Evolutionary conservation across 1,284 basidiomycete genomes (phyloP).

Genomic region (Marasmius oreades): DNA sequence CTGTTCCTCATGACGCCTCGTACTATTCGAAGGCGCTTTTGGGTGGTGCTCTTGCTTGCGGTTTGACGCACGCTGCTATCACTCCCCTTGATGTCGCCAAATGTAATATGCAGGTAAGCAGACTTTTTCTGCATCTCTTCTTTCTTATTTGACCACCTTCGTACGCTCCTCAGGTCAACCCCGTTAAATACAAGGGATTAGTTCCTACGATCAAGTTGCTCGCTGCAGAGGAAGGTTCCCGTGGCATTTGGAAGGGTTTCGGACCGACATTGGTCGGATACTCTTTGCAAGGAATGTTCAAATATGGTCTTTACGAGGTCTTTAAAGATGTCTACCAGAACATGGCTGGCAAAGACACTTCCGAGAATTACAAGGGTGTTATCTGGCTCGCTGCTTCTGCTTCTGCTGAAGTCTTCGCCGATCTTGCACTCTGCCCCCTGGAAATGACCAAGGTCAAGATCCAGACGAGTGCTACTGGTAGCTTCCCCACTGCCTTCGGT

Average conservation of each 20-base stretch:
- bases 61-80: constrained; percentile 90
- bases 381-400: constrained; percentile 96
- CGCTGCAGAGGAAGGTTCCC: constrained; percentile 77
- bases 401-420: constrained; percentile 94
- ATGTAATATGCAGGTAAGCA: constrained; percentile 94
- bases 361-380: constrained; percentile 84
- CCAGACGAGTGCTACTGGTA: constrained; percentile 68
- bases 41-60: constrained; percentile 90
- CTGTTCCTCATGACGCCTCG: constrained; percentile 66
- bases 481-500: constrained; percentile 71
- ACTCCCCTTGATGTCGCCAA: constrained; percentile 95
- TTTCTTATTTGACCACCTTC: constrained; percentile 12
- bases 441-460: constrained; percentile 88
- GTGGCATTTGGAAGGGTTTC: constrained; percentile 91
- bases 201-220: constrained; percentile 71
- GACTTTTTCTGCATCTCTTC: constrained; percentile 23
- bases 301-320: constrained; percentile 94
- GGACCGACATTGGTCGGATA: constrained; percentile 92
- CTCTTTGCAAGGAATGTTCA: constrained; percentile 95
- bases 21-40: constrained; percentile 84
- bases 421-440: constrained; percentile 80
- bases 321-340: constrained; percentile 95
- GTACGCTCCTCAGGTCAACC: constrained; percentile 63
- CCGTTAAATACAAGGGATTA: constrained; percentile 76
- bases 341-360: constrained; percentile 79